phyloP scores from a whole-genome alignment of 768 basidiomycete species.

The Rhodocollybia butyracea region DNA sequence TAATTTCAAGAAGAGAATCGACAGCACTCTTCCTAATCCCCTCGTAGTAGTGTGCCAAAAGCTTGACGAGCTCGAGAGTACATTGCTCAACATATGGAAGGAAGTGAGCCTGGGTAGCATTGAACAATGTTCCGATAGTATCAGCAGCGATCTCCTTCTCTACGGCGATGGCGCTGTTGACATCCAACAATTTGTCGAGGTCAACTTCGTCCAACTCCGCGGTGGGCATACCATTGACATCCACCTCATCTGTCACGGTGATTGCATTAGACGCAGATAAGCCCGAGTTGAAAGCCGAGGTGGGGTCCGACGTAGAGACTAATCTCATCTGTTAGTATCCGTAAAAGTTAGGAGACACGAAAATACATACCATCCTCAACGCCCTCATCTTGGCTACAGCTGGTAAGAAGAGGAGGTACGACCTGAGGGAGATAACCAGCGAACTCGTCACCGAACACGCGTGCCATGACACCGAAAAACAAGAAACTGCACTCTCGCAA shows the following conservation, averaged over 20 bases:
- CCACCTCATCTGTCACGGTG: slow-evolving; percentile 48
- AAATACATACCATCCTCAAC: slow-evolving; percentile 58
- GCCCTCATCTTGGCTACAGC: slow-evolving; percentile 80
- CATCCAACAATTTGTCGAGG: slow-evolving; percentile 83
- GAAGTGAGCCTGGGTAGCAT: slow-evolving; percentile 78
- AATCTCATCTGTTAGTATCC: neutral
- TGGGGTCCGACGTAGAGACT: slow-evolving; percentile 54
- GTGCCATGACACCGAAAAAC: slow-evolving; percentile 98
- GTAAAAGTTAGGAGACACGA: neutral
- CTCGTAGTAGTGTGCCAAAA: slow-evolving; percentile 93
- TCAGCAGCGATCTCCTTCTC: slow-evolving; percentile 99
- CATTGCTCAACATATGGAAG: slow-evolving; percentile 86
- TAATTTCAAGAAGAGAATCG: slow-evolving; percentile 82
- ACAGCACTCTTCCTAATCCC: slow-evolving; percentile 94
- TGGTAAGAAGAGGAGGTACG: slow-evolving; percentile 79
- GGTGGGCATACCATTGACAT: slow-evolving; percentile 52
- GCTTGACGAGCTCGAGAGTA: slow-evolving; percentile 71
- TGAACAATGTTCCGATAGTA: slow-evolving; percentile 89
- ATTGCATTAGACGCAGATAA: slow-evolving; percentile 71
- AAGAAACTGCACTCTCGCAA: slow-evolving; percentile 95
- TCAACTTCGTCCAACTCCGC: slow-evolving; percentile 77
- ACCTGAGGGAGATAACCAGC: slow-evolving; percentile 82
- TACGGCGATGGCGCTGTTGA: slow-evolving; percentile 94
- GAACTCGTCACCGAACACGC: slow-evolving; percentile 94
- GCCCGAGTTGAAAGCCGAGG: slow-evolving; percentile 69